These are phyloP conservation scores for Aspergillus novofumigatus DNA, from an alignment of 2,329 filamentous ascomycete species.

Conservation along the genomic window DNA sequence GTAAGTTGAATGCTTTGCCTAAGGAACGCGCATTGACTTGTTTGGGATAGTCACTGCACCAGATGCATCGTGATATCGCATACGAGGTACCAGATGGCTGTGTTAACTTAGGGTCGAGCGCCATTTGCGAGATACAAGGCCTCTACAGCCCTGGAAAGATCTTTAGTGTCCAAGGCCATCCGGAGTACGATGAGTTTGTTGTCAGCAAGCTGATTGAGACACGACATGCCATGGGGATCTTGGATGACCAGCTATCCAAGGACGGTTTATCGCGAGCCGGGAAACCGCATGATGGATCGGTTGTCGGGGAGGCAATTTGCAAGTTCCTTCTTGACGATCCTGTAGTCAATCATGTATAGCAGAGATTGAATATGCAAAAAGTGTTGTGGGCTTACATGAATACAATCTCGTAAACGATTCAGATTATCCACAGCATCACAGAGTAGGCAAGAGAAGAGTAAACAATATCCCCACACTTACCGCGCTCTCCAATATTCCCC, in stretches of 20 bases:
- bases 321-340: slow-evolving; percentile 13
- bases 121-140: slow-evolving; percentile 42
- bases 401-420: not conserved
- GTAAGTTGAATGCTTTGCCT: slow-evolving; percentile 8
- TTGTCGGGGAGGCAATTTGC: slow-evolving; percentile 16
- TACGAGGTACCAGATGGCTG: slow-evolving; percentile 38
- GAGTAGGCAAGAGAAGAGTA: not conserved
- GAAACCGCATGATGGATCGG: slow-evolving; percentile 20
- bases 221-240: slow-evolving; percentile 18
- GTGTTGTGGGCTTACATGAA: too few relatives aligned
- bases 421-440: not conserved
- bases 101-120: slow-evolving; percentile 41
- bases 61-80: slow-evolving; percentile 49
- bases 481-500: not conserved
- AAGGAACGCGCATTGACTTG: not conserved
- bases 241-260: slow-evolving; percentile 19
- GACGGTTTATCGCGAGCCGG: slow-evolving; percentile 16
- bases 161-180: slow-evolving; percentile 48
- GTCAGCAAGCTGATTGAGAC: slow-evolving; percentile 33
- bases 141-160: slow-evolving; percentile 40
- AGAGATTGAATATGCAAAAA: not conserved
- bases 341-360: not conserved
- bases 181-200: slow-evolving; percentile 40
- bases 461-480: not conserved
- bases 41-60: slow-evolving; percentile 29